Evolutionary conservation across 179 eudicot genomes (phyloP), one percentile per base, ranked within the genome.

Genomic region (Drosera spatulata): DNA sequence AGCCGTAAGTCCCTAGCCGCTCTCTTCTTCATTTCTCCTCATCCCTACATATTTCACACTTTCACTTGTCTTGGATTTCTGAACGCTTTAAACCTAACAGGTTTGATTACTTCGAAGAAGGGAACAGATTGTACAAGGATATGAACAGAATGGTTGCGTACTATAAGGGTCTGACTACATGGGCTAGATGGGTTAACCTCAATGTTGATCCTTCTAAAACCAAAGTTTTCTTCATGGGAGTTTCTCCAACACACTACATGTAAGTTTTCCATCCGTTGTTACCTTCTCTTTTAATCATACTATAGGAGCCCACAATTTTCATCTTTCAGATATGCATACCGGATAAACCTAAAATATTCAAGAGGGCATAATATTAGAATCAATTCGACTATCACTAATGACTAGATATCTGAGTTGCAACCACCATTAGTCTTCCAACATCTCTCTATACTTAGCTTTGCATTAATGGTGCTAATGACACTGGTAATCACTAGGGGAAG

Each of bases 101-200:
- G 68, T 89, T 91, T 87, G 89, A 81, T 58, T 82, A 71, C 66
- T 74, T 87, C 3, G 78, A 85, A 69, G 88, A 85, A 1, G 87
- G 93, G 10, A 52, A 61, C 68, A 83, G 66, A 62, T 10, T 63
- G 14, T 61, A 73, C 68, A 85, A 79, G 57, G 88, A 87, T 50
- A 87, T 85, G 96, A 78, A 85, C 63, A 75, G 89, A 3, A 63
- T 82, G 57, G 58, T 77, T 14, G 96, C 96, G 5, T 87, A 59
- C 52, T 79, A 77, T 50, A 80, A 82, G 69, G 91, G 81, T 10
- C 52, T 87, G 58, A 79, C 83, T 0, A 87, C 96, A 37, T 87
- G 93, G 96, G 80, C 71, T 9, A 63, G 80, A 69, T 87, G 96
- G 96, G 82, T 87, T 51, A 66, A 87, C 50, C 78, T 9, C 14